Evolutionary conservation across 2,329 filamentous ascomycete genomes (phyloP).

Genomic region (Fonsecaea erecta): DNA sequence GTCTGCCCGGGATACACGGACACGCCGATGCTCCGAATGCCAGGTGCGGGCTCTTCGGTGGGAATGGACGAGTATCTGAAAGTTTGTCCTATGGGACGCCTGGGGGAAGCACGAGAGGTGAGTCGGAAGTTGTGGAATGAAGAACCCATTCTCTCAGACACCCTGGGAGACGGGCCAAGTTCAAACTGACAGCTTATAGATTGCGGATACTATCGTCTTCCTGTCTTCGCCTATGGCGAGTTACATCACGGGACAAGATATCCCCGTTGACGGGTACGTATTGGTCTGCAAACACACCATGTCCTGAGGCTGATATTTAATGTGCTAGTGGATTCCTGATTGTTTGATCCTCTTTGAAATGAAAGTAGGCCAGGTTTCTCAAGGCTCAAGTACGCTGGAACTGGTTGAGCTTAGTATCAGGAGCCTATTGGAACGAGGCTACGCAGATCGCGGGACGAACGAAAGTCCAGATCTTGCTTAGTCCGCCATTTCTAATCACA

Average conservation of each 20-base stretch:
- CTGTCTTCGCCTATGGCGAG: slow-evolving; percentile 18
- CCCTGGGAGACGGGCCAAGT: neutral
- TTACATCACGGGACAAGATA: slow-evolving; percentile 13
- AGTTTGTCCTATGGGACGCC: slow-evolving; percentile 3
- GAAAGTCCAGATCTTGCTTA: no score
- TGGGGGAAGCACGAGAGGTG: slow-evolving; percentile 15
- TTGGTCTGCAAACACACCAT: neutral
- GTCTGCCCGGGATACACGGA: slow-evolving; percentile 17
- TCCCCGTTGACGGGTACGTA: slow-evolving; percentile 11
- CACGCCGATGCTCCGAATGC: slow-evolving; percentile 8
- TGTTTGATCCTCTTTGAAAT: neutral
- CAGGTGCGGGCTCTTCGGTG: neutral
- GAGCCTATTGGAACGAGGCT: no score
- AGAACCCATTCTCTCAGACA: neutral
- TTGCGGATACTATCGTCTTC: slow-evolving; percentile 18
- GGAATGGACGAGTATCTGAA: slow-evolving; percentile 14
- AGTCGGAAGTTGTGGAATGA: neutral
- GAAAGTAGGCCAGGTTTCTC: no score
- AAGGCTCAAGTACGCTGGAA: no score
- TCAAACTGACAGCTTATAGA: neutral
- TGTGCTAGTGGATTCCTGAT: neutral
- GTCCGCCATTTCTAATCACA: no score
- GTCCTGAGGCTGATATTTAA: neutral
- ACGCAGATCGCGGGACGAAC: no score
- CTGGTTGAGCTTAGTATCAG: no score